Evolutionary conservation across 495 filamentous ascomycete genomes (phyloP).

Genomic region (Friedmanniomyces simplex): DNA sequence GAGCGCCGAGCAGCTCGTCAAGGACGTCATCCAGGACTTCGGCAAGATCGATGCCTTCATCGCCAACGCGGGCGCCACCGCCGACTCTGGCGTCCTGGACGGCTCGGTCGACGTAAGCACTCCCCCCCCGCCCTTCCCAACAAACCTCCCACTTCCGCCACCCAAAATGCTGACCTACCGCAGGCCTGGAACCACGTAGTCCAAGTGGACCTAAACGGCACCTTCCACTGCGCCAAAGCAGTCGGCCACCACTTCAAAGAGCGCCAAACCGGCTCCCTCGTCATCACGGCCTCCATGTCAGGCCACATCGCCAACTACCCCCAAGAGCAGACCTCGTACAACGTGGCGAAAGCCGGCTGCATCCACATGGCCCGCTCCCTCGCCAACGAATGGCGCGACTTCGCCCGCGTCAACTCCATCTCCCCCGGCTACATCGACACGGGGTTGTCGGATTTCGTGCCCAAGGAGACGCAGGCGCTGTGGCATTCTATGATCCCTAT

Average conservation of each 20-base stretch:
- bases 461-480: constrained; percentile 55
- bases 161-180: not conserved
- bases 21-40: constrained; percentile 26
- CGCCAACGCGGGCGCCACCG: constrained; percentile 52
- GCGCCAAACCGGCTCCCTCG: constrained; percentile 48
- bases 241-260: constrained; percentile 55
- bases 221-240: constrained; percentile 60
- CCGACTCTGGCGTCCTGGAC: constrained; percentile 38
- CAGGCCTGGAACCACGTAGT: constrained; percentile 56
- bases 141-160: not conserved
- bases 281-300: constrained; percentile 58
- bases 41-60: constrained; percentile 29
- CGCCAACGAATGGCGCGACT: constrained; percentile 70
- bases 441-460: constrained; percentile 65
- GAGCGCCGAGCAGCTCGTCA: constrained; percentile 18
- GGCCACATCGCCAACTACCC: constrained; percentile 71
- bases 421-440: constrained; percentile 75
- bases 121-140: not conserved
- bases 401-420: constrained; percentile 64
- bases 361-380: constrained; percentile 45
- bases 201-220: constrained; percentile 44
- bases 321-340: constrained; percentile 73
- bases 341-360: constrained; percentile 60
- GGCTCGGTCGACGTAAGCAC: constrained; percentile 39
- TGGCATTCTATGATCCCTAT: constrained; percentile 73